phyloP scores from a whole-genome alignment of 83 land plant genomes.

The Isoetes engelmannii region DNA sequence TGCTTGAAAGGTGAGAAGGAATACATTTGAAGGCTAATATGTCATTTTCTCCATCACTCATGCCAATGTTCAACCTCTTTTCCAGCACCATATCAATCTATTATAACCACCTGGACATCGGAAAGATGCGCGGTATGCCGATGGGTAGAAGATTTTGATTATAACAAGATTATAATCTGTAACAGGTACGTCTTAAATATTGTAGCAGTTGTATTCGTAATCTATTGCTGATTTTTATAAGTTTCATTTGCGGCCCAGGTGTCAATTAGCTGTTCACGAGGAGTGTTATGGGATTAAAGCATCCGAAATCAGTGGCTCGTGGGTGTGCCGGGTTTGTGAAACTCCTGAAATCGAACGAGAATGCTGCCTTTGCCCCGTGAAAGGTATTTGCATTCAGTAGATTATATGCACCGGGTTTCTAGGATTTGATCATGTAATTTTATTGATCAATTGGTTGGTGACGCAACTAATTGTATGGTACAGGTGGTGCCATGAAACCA shows the following conservation, averaged over 20 bases:
- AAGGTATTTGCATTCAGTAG: constrained; percentile 42
- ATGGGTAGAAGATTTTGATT: constrained; percentile 95
- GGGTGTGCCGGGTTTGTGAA: constrained; percentile 98
- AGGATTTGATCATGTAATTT: neutral
- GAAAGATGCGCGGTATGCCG: constrained; percentile 93
- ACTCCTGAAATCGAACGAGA: constrained; percentile 67
- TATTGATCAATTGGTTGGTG: neutral
- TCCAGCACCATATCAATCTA: constrained; percentile 77
- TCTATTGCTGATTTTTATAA: too few species aligned
- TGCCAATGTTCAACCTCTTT: neutral
- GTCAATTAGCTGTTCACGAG: constrained; percentile 85
- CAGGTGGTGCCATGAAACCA: constrained; percentile 97
- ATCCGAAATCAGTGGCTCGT: constrained; percentile 56
- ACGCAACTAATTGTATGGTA: neutral
- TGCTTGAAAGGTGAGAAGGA: constrained; percentile 25
- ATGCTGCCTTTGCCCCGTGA: constrained; percentile 95
- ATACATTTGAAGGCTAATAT: neutral
- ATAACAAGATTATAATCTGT: constrained; percentile 95
- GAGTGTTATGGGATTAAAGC: constrained; percentile 93
- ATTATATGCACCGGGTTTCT: neutral
- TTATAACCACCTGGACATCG: constrained; percentile 72
- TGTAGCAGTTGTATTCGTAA: neutral
- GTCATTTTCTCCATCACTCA: neutral
- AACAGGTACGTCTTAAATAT: constrained; percentile 49
- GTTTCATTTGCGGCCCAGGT: constrained; percentile 13